Evolutionary conservation across 2,329 filamentous ascomycete genomes (phyloP).

Genomic region (Ophiostoma australiae): DNA sequence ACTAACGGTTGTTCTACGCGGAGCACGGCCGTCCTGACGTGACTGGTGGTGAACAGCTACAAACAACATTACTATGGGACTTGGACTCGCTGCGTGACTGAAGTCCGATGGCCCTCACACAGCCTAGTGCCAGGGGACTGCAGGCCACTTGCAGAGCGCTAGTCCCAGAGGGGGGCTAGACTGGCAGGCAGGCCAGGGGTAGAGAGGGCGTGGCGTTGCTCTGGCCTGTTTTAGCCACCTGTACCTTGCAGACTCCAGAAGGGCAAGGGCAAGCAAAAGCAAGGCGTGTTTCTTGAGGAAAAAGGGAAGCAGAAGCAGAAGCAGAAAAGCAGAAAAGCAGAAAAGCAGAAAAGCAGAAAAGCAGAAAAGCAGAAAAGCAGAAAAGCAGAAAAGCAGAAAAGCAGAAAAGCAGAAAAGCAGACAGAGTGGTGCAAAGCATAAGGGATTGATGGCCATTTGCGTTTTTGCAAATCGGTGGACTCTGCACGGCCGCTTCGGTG

Average conservation of each 20-base stretch:
- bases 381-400: neutral
- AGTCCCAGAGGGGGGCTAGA: conserved; percentile 18
- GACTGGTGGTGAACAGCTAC: neutral
- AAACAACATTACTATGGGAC: neutral
- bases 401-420: neutral
- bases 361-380: neutral
- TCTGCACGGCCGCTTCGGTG: conserved; percentile 1
- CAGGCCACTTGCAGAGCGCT: conserved; percentile 21
- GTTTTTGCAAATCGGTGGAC: conserved; percentile 19
- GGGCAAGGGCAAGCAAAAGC: conserved; percentile 1
- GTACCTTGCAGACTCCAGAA: conserved; percentile 24
- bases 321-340: neutral
- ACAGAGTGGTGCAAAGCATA: neutral
- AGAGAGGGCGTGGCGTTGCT: conserved; percentile 18
- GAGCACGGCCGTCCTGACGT: conserved; percentile 22
- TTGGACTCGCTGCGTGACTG: conserved; percentile 9
- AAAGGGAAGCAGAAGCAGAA: neutral
- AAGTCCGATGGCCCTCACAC: conserved; percentile 17
- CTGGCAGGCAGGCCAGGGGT: conserved; percentile 18
- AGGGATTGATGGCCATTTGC: conserved; percentile 9
- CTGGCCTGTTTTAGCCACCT: conserved; percentile 24
- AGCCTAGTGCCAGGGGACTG: conserved; percentile 24
- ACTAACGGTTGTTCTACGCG: conserved; percentile 9
- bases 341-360: neutral
- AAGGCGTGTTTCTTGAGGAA: neutral